A percentile compares a stretch with the other conserved stretches of the same genome.
Conservation (phyloP, 306 rosid species). For the Trifolium dubium region DNA sequence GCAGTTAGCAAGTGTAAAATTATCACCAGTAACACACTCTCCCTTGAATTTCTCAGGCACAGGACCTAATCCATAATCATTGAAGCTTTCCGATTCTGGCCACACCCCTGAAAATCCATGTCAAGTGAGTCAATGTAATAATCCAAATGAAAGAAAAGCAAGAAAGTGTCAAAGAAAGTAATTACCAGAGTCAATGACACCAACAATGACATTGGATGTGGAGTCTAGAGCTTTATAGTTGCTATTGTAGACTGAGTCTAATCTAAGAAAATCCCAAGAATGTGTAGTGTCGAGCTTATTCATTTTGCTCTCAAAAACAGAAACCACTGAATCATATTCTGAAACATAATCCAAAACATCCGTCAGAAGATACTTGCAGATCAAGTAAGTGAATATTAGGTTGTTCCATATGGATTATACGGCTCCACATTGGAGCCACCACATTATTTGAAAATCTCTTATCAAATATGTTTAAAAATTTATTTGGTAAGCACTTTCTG, state of each 20-base stretch:
- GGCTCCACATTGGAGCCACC: no score
- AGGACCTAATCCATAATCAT: constrained; percentile 67
- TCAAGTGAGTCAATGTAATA: background rate
- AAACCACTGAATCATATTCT: constrained; percentile 57
- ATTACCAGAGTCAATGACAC: constrained; percentile 73
- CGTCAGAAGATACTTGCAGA: constrained; percentile 5
- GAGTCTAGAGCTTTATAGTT: constrained; percentile 39
- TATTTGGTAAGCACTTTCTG: no score
- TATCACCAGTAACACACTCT: constrained; percentile 63
- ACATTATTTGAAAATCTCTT: no score
- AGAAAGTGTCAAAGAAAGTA: constrained; percentile 13
- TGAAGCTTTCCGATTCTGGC: constrained; percentile 82
- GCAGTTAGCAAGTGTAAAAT: constrained; percentile 68
- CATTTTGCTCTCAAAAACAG: constrained; percentile 71
- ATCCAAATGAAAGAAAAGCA: background rate
- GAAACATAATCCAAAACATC: constrained; percentile 39
- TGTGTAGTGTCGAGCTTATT: constrained; percentile 63
- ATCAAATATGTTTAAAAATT: no score
- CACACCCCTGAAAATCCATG: constrained; percentile 58
- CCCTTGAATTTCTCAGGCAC: constrained; percentile 69
- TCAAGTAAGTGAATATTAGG: no score
- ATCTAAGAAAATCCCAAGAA: constrained; percentile 73
- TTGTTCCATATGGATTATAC: no score
- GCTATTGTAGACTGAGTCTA: constrained; percentile 45
- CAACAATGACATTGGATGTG: constrained; percentile 59